Percentiles rank a stretch among this genome's conserved stretches.
Evolutionary conservation across 164 flowering plant species (phyloP).

Genomic region (Macadamia tetraphylla): DNA sequence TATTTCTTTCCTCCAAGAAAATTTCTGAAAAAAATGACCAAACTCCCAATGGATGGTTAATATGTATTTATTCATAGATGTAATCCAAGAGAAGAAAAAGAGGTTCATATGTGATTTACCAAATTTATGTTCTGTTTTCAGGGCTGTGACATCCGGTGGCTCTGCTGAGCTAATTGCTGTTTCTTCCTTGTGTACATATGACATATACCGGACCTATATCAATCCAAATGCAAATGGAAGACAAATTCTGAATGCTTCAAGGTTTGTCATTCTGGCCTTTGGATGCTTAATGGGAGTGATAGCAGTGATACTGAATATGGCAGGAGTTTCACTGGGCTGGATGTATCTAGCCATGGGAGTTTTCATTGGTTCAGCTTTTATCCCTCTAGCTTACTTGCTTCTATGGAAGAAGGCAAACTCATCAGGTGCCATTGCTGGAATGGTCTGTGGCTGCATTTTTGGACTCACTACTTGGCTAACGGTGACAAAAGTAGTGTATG

Average conservation of each 20-base stretch:
- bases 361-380: conserved; percentile 78
- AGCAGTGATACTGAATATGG: conserved; percentile 83
- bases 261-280: conserved; percentile 57
- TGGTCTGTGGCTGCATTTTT: conserved; percentile 52
- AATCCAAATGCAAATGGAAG: conserved; percentile 82
- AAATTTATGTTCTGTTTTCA: conserved; percentile 14
- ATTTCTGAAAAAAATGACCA: no score
- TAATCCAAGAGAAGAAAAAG: not conserved
- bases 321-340: conserved; percentile 92
- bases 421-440: conserved; percentile 69
- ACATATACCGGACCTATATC: conserved; percentile 86
- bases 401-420: conserved; percentile 87
- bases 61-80: no score
- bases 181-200: conserved; percentile 90
- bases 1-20: no score
- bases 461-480: conserved; percentile 76
- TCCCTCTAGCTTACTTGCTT: conserved; percentile 91
- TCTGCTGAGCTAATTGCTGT: conserved; percentile 94
- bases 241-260: conserved; percentile 72
- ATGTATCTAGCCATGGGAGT: conserved; percentile 98
- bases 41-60: no score
- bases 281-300: conserved; percentile 94
- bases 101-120: not conserved
- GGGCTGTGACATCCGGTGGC: conserved; percentile 98
- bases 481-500: conserved; percentile 57